Base-by-base conservation (phyloP, 2,329 filamentous ascomycete genomes). In the Elsinoe fawcettii region DNA sequence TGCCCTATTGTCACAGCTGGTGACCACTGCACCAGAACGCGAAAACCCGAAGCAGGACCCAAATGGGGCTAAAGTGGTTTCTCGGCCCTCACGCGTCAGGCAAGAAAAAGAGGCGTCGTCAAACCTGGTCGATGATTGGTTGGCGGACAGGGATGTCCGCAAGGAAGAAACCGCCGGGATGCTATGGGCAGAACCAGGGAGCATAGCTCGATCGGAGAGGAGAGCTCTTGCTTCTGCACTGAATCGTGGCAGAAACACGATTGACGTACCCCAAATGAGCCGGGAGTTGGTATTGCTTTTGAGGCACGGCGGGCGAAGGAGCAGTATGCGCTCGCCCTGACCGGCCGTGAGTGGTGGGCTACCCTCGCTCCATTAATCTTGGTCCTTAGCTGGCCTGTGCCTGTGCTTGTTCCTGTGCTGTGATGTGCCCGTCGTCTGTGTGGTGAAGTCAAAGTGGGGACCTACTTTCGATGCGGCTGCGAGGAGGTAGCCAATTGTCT, bases 51-150 rank as follows among this genome's bases (percentile, higher is more conserved):
- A 23, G 22, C 23, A 49, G 5, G n/a, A 18, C 49, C 49, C 30
- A 25, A 53, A 34, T 34, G 20, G 49, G 49, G 30, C 30, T 53
- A 53, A 53, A 53, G 49, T 53, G 49, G 30, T 53, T 53, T 53
- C 30, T 25, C 27, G 49, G 14, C n/a, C n/a, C 11, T 23, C 30
- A 25, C 49, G 49, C 41, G 30, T 25, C 49, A 18, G n/a, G 47
- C 18, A n/a, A 18, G n/a, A 14, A 51, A 37, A 37, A 22, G 47
- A 25, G 47, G 20, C 47, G 47, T 51, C 37, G 14, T 8, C 9
- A 43, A 16, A 8, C 16, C 9, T 8, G n/a, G 20, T 43, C 37
- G 14, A 20, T 20, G 41, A 44, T 44, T 44, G 41, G 41, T 23
- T 8, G 9, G 30, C 32, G 34, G 34, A 14, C 34, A 37, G 34